Percentiles rank a stretch among this genome's conserved stretches.
phyloP scores from a whole-genome alignment of 129 eudicot genomes.

The Sambucus nigra region DNA sequence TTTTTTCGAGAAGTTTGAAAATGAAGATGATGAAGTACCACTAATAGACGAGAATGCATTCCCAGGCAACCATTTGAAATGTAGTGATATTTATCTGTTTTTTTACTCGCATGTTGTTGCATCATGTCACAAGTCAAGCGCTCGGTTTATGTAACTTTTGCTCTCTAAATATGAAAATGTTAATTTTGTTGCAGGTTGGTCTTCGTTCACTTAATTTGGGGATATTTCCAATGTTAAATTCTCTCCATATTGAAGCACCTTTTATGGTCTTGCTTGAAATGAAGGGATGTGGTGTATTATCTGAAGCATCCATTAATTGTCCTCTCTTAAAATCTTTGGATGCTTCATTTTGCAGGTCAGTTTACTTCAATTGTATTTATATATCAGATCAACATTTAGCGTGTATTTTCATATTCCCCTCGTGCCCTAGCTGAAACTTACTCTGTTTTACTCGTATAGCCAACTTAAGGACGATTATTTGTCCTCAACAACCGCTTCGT shows the following conservation, averaged over 20 bases:
- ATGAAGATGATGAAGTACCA: too few species aligned
- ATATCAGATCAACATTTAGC: too few species aligned
- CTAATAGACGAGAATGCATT: too few species aligned
- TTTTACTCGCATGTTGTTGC: not conserved
- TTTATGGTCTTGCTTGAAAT: constrained; percentile 81
- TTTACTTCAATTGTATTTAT: constrained; percentile 7
- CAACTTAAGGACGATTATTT: constrained; percentile 83
- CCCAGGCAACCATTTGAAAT: too few species aligned
- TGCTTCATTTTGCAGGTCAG: constrained; percentile 97
- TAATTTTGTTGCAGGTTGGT: constrained; percentile 69
- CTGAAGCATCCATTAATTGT: constrained; percentile 76
- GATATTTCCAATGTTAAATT: constrained; percentile 74
- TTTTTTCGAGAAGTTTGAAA: too few species aligned
- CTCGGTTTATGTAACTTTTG: not conserved
- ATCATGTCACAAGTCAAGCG: not conserved
- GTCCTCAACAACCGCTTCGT: constrained; percentile 82
- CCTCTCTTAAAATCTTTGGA: constrained; percentile 78
- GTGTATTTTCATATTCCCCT: too few species aligned
- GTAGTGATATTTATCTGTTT: not conserved
- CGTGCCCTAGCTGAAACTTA: too few species aligned
- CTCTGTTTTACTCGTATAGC: constrained; percentile 35
- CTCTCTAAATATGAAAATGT: not conserved
- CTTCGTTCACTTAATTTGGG: constrained; percentile 79
- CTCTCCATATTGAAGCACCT: constrained; percentile 71
- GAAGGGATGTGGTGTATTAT: constrained; percentile 94